Base-by-base conservation (phyloP, 2,329 filamentous ascomycete genomes). In the Penicillium capsulatum region DNA sequence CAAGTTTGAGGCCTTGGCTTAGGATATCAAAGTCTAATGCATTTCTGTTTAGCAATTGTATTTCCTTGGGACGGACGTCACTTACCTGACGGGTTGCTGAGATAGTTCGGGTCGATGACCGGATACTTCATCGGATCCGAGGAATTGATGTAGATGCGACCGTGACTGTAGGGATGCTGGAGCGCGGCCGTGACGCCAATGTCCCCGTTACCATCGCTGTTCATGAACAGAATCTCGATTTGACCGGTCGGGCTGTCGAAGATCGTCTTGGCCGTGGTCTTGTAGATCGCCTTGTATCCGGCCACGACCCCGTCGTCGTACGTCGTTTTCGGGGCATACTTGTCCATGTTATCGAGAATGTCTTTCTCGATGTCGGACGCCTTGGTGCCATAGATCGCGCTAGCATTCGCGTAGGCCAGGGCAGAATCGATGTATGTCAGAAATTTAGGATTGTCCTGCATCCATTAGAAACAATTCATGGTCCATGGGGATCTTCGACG, bases 111-210 rank as follows among this genome's bases (percentile, higher is more conserved):
- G 29, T 60, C 57, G 16, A 60, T 60, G 7, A 59, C 52, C 1
- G 57, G 57, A 29, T 53, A 55, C 17, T 58, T 53, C 35, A 60
- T 36, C 13, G 55, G 54, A 22, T 58, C 39, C 1, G 57, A 59
- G 7, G 56, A 59, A 34, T 59, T 59, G 43, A 60, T 60, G 30
- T 58, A 58, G 30, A 60, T 45, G 1, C 56, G 52, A 8, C 57
- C 57, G 11, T 59, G 57, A 27, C 56, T 59, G 38, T 48, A 58
- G 10, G 59, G 59, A 40, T 59, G 57, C 44, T 55, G 59, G 5
- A 53, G 48, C 30, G 53, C 56, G 15, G 55, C 57, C 7, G 55
- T 57, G 13, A 59, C 50, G 5, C 57, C 57, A 3, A 59, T 38
- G 15, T 55, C 51, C 3, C 57, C 57, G 7, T 52, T 54, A 4